These are phyloP conservation scores for Malassezia equina DNA, from an alignment of 1,284 basidiomycete species.

Conservation along the genomic window DNA sequence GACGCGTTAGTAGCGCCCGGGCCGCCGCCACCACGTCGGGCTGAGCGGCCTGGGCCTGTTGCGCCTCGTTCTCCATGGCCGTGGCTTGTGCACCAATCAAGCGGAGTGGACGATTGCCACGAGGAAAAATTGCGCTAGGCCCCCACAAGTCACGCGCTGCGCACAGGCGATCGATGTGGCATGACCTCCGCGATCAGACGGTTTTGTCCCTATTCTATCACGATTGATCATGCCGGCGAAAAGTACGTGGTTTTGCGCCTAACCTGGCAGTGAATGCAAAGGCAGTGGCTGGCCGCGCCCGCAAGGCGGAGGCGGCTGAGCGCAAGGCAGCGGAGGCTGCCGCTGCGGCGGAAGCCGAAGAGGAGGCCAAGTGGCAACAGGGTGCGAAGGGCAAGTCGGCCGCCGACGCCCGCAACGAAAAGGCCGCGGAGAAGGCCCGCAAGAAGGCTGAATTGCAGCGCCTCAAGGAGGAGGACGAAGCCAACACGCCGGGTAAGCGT, in stretches of 20 bases:
- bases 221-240: conserved; percentile 13
- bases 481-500: conserved; percentile 56
- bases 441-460: conserved; percentile 53
- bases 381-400: conserved; percentile 59
- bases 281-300: conserved; percentile 53
- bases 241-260: conserved; percentile 1
- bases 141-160: conserved; percentile 2
- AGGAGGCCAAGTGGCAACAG: conserved; percentile 67
- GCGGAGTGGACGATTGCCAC: neutral
- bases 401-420: conserved; percentile 64
- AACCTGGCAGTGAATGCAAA: conserved; percentile 20
- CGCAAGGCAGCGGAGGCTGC: conserved; percentile 58
- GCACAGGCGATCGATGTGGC: conserved; percentile 8
- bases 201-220: neutral
- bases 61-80: neutral
- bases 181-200: neutral
- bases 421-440: conserved; percentile 49
- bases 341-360: conserved; percentile 59
- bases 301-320: conserved; percentile 86
- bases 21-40: neutral
- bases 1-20: neutral
- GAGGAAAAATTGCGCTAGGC: neutral
- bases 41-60: neutral
- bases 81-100: neutral
- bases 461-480: conserved; percentile 69